Evolutionary conservation across 306 rosid genomes (phyloP).

Genomic region (Trifolium repens): DNA sequence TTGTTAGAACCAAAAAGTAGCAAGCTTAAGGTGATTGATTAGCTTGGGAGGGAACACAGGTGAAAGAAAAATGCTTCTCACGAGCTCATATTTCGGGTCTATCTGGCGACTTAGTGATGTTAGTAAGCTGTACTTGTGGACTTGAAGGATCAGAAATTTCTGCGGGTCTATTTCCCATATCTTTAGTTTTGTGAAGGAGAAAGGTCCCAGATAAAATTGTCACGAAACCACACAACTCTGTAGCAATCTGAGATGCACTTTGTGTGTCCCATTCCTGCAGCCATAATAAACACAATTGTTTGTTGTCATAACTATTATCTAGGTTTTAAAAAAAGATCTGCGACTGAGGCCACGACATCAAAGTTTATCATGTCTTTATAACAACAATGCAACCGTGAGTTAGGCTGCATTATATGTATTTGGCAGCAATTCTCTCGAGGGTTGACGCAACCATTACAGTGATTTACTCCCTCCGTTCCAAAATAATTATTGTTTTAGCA

Average conservation of each 20-base stretch:
- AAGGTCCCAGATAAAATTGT: conserved; percentile 89
- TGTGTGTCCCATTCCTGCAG: conserved; percentile 84
- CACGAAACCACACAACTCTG: conserved; percentile 83
- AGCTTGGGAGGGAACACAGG: background rate
- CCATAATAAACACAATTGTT: conserved; percentile 1
- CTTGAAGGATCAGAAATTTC: conserved; percentile 46
- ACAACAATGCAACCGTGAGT: background rate
- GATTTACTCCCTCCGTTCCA: background rate
- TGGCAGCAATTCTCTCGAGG: background rate
- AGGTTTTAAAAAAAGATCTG: background rate
- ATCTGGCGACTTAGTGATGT: conserved; percentile 3
- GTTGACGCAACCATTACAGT: background rate
- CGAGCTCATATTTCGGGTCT: conserved; percentile 3
- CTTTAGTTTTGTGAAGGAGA: conserved; percentile 88
- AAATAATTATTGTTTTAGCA: too few species aligned
- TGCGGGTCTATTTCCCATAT: conserved; percentile 63
- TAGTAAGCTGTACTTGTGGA: conserved; percentile 5
- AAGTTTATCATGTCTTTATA: background rate
- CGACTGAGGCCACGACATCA: background rate
- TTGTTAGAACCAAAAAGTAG: conserved; percentile 28
- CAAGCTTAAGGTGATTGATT: background rate
- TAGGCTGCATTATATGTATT: background rate
- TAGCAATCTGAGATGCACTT: conserved; percentile 66
- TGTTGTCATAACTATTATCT: background rate
- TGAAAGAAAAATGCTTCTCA: background rate